phyloP scores from a whole-genome alignment of 352 stramenopile genomes.

The Pythium rhizo-oryzae region DNA sequence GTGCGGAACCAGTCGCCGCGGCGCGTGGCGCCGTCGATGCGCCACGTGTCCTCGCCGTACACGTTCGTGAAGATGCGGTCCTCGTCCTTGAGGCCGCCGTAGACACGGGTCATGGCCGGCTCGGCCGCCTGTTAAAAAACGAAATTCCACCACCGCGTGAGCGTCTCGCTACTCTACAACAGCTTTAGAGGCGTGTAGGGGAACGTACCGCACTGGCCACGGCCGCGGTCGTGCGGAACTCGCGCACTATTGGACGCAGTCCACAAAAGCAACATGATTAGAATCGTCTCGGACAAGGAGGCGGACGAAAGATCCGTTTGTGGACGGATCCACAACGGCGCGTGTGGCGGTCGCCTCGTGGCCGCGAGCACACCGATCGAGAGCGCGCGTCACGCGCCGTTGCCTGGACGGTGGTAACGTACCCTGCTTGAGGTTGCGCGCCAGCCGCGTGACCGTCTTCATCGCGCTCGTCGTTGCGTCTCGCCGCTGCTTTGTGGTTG shows the following conservation, averaged over 20 bases:
- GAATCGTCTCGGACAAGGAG: too few relatives aligned
- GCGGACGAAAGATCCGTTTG: background rate
- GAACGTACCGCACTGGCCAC: constrained; percentile 33
- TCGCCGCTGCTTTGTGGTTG: constrained; percentile 8
- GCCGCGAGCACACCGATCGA: constrained; percentile 9
- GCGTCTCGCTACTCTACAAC: background rate
- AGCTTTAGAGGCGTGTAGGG: background rate
- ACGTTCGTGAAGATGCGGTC: constrained; percentile 99
- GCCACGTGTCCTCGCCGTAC: constrained; percentile 96
- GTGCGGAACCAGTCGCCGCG: constrained; percentile 97
- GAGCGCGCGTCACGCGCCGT: background rate
- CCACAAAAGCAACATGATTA: too few relatives aligned
- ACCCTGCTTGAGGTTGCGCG: constrained; percentile 36
- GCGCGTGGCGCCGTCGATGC: constrained; percentile 85
- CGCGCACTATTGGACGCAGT: constrained; percentile 23
- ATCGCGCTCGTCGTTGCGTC: constrained; percentile 11
- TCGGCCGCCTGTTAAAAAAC: constrained; percentile 34
- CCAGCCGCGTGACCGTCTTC: constrained; percentile 34
- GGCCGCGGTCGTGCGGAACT: constrained; percentile 32
- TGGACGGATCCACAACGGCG: background rate
- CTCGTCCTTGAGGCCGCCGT: constrained; percentile 97
- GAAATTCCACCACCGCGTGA: background rate
- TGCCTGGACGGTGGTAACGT: background rate
- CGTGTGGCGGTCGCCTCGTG: constrained; percentile 7
- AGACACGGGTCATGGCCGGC: constrained; percentile 80